phyloP scores from a whole-genome alignment of 176 grass and related monocot genomes.

The Olyra latifolia region DNA sequence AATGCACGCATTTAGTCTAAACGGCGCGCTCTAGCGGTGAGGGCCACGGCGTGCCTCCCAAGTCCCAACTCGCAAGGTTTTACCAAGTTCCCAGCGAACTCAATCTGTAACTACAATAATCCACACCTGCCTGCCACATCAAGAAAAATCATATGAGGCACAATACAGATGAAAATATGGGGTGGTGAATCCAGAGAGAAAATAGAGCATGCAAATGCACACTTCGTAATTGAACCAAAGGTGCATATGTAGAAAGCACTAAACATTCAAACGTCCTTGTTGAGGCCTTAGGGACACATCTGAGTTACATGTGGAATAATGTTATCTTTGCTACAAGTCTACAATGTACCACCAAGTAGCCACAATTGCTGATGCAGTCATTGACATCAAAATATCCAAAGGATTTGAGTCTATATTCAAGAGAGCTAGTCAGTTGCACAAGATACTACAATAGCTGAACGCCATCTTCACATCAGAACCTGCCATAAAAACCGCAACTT shows the following conservation, averaged over 20 bases:
- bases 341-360: constrained; percentile 36
- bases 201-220: not conserved
- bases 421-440: not conserved
- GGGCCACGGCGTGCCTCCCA: too few relatives aligned
- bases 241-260: constrained; percentile 27
- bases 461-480: constrained; percentile 35
- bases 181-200: not conserved
- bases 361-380: not conserved
- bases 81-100: too few relatives aligned
- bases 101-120: not conserved
- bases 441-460: not conserved
- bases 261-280: not conserved
- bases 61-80: too few relatives aligned
- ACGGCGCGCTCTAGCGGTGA: too few relatives aligned
- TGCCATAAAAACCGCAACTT: constrained; percentile 21
- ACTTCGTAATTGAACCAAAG: not conserved
- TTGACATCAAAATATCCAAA: constrained; percentile 11
- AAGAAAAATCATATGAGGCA: not conserved
- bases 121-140: not conserved
- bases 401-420: not conserved
- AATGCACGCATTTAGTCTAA: not conserved
- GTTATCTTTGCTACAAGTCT: constrained; percentile 20
- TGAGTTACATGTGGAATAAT: constrained; percentile 11
- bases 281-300: not conserved
- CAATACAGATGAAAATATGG: not conserved